These are phyloP conservation scores for Hura crepitans DNA, from an alignment of 441 rosid genomes.

Conservation along the genomic window DNA sequence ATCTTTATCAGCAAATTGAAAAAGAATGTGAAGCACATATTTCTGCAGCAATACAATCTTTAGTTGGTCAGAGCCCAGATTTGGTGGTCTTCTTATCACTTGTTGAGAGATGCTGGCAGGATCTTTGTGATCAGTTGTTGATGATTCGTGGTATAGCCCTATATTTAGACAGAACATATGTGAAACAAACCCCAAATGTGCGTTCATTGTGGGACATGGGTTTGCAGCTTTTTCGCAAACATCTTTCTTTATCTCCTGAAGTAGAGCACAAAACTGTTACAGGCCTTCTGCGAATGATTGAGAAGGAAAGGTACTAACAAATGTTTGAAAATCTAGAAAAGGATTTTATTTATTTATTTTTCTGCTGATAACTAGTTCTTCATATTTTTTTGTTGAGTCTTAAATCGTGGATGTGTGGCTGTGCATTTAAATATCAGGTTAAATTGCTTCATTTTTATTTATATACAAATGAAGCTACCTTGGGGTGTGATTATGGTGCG, in stretches of 20 bases:
- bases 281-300: conserved; percentile 90
- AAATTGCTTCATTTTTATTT: neutral
- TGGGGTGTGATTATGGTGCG: neutral
- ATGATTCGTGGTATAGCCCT: conserved; percentile 97
- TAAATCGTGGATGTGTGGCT: neutral
- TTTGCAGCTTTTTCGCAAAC: conserved; percentile 84
- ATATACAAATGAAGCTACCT: neutral
- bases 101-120: conserved; percentile 96
- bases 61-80: conserved; percentile 94
- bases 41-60: conserved; percentile 65
- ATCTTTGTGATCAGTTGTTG: conserved; percentile 90
- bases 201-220: conserved; percentile 98
- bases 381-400: neutral
- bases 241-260: conserved; percentile 75
- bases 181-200: conserved; percentile 80
- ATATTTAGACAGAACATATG: conserved; percentile 82
- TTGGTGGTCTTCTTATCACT: conserved; percentile 82
- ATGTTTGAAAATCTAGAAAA: conserved; percentile 5
- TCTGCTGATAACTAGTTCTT: neutral
- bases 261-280: conserved; percentile 98
- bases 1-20: conserved; percentile 81
- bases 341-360: neutral
- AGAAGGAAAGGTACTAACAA: conserved; percentile 73
- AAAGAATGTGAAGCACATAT: conserved; percentile 88
- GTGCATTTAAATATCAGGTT: neutral